Evolutionary conservation across 148 eudicot species (phyloP).

Genomic region (Vaccinium corymbosum): DNA sequence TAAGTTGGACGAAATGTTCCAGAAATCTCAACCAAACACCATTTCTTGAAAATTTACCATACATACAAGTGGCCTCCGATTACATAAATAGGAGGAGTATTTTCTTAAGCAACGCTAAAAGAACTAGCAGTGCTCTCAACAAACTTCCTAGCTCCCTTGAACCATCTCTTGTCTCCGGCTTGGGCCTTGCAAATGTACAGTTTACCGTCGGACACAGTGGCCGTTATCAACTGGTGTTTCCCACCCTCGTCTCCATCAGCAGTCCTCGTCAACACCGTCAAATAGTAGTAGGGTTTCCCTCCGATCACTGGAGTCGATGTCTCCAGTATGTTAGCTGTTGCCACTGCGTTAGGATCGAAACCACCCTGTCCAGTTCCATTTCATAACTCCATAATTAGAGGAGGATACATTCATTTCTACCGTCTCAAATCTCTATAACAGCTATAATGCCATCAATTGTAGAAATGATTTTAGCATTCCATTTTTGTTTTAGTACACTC

Average conservation of each 20-base stretch:
- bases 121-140: slow-evolving; percentile 73
- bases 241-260: slow-evolving; percentile 99
- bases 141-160: slow-evolving; percentile 86
- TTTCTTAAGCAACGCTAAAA: slow-evolving; percentile 71
- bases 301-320: slow-evolving; percentile 44
- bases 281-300: slow-evolving; percentile 65
- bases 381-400: not conserved
- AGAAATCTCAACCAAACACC: not conserved
- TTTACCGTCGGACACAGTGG: slow-evolving; percentile 67
- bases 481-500: too few relatives aligned
- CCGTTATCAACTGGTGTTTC: slow-evolving; percentile 85
- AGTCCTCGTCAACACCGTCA: slow-evolving; percentile 85
- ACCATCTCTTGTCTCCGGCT: slow-evolving; percentile 99
- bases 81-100: not conserved
- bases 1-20: not conserved
- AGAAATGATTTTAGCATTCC: too few relatives aligned
- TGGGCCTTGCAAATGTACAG: slow-evolving; percentile 98
- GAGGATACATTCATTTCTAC: not conserved
- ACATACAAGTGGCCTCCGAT: not conserved
- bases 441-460: not conserved
- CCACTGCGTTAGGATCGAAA: slow-evolving; percentile 69
- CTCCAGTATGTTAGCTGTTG: slow-evolving; percentile 82
- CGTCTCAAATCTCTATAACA: not conserved
- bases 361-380: slow-evolving; percentile 64
- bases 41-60: slow-evolving; percentile 7